Evolutionary conservation across 2,329 filamentous ascomycete species (phyloP).

Genomic region (Monilinia fructigena): DNA sequence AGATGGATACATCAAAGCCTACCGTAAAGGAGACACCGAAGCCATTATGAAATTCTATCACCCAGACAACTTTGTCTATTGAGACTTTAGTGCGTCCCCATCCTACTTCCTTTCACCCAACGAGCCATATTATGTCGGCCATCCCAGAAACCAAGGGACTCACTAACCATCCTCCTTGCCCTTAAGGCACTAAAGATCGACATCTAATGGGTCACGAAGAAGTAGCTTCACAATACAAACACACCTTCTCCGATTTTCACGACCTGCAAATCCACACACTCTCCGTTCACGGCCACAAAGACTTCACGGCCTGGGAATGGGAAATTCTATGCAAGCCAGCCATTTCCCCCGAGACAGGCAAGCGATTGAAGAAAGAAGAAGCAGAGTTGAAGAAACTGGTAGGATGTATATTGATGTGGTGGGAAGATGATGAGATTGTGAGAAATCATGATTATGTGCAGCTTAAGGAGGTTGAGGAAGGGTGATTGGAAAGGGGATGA

Average conservation of each 20-base stretch:
- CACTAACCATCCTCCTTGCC: background rate
- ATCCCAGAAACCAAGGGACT: too few species aligned
- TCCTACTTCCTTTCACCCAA: background rate
- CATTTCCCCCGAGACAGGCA: background rate
- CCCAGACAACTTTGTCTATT: constrained; percentile 16
- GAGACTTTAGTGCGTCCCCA: constrained; percentile 2
- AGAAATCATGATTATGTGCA: constrained; percentile 22
- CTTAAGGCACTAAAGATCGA: background rate
- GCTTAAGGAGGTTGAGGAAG: background rate
- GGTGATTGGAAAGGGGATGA: background rate
- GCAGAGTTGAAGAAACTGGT: background rate
- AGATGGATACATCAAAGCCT: constrained; percentile 13
- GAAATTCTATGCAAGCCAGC: constrained; percentile 5
- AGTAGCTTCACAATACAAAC: background rate
- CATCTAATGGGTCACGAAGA: background rate
- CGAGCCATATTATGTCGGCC: background rate
- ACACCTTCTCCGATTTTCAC: constrained; percentile 3
- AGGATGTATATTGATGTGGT: constrained; percentile 16
- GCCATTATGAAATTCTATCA: constrained; percentile 19
- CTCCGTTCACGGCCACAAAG: constrained; percentile 16
- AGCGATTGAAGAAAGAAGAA: background rate
- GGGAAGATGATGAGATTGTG: constrained; percentile 7
- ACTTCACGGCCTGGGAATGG: constrained; percentile 14
- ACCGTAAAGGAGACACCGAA: constrained; percentile 4
- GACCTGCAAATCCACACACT: constrained; percentile 1